Conservation (phyloP, 495 filamentous ascomycete species). For the Penicillium verhagenii region DNA sequence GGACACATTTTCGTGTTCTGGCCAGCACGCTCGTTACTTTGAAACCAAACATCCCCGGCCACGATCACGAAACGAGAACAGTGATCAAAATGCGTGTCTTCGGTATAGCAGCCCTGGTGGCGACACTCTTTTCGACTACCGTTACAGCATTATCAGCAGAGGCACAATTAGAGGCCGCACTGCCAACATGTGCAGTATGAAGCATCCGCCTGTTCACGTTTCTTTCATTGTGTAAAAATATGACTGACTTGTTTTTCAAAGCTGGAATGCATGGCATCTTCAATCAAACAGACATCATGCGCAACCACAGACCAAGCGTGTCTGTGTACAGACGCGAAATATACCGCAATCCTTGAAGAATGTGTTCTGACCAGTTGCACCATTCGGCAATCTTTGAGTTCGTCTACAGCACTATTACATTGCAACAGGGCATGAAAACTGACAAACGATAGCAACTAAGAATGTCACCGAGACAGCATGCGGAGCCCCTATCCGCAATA, state of each 20-base stretch:
- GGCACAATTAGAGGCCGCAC: conserved; percentile 7
- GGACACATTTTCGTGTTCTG: not conserved
- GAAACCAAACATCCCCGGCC: not conserved
- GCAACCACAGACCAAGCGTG: conserved; percentile 24
- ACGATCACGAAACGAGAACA: too few relatives aligned
- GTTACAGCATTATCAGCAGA: conserved; percentile 11
- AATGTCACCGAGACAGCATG: conserved; percentile 32
- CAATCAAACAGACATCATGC: conserved; percentile 23
- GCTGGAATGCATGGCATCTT: conserved; percentile 25
- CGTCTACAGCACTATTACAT: not conserved
- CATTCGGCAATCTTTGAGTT: conserved; percentile 26
- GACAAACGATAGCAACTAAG: conserved; percentile 25
- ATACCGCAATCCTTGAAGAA: conserved; percentile 13
- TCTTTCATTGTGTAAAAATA: too few relatives aligned
- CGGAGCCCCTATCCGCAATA: conserved; percentile 26
- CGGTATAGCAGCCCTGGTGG: not conserved
- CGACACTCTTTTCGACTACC: not conserved
- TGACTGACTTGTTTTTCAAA: conserved; percentile 9
- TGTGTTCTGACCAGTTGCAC: conserved; percentile 27
- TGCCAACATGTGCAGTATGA: conserved; percentile 23
- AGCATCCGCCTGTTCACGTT: not conserved
- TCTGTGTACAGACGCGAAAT: conserved; percentile 23
- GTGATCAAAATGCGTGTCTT: conserved; percentile 12
- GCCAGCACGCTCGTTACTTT: not conserved
- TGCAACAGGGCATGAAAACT: not conserved